Conservation (phyloP, 1,284 basidiomycete species). For the Fistulina hepatica region DNA sequence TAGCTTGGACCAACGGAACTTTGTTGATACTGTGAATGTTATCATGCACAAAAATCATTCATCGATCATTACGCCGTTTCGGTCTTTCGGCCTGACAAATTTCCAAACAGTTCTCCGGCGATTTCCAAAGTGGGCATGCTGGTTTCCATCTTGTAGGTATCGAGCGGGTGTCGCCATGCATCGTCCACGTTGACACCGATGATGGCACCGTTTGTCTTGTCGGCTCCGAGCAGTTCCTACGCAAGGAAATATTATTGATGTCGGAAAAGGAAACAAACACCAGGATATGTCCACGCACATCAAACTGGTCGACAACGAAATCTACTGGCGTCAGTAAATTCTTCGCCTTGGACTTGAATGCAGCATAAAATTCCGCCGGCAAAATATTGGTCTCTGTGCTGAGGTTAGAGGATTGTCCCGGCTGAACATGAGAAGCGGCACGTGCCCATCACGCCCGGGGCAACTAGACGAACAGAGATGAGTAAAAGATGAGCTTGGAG, state of each 20-base stretch:
- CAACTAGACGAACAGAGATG: constrained; percentile 8
- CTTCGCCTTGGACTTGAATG: constrained; percentile 11
- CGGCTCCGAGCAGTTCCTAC: constrained; percentile 14
- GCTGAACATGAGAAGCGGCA: too few species aligned
- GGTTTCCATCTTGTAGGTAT: constrained; percentile 11
- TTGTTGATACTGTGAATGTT: too few species aligned
- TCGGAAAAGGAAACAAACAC: too few species aligned
- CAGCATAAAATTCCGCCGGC: constrained; percentile 8
- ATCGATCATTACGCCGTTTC: too few species aligned
- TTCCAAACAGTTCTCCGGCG: constrained; percentile 13
- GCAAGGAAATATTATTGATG: too few species aligned
- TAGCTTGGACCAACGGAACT: too few species aligned
- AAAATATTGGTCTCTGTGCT: constrained; percentile 14
- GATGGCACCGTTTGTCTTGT: constrained; percentile 14
- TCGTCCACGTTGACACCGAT: constrained; percentile 11
- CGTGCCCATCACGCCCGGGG: constrained; percentile 14
- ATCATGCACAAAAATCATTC: too few species aligned
- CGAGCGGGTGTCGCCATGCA: constrained; percentile 15
- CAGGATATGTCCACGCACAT: constrained; percentile 9
- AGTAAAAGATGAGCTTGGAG: not conserved
- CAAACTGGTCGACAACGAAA: constrained; percentile 14
- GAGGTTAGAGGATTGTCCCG: too few species aligned
- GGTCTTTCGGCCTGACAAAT: too few species aligned
- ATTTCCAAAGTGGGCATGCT: constrained; percentile 11
- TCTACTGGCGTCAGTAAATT: constrained; percentile 11